phyloP scores from a whole-genome alignment of 1,284 basidiomycete genomes.

The Heterobasidion annosum region DNA sequence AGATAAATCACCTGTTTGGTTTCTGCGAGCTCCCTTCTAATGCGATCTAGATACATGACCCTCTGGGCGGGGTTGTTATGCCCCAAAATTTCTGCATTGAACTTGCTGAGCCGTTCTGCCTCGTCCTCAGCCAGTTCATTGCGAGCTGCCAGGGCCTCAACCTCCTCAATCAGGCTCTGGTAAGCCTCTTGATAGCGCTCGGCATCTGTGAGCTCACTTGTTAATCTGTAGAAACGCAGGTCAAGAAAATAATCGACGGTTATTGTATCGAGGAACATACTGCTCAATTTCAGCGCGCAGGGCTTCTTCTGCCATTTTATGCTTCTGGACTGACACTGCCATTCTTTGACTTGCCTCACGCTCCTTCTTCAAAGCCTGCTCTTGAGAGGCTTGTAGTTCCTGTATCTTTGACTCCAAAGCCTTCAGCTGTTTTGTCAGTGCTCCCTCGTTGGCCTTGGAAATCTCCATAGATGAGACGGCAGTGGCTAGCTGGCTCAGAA shows the following conservation, averaged over 20 bases:
- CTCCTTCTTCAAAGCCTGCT: conserved; percentile 35
- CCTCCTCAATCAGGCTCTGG: conserved; percentile 48
- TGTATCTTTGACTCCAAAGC: conserved; percentile 13
- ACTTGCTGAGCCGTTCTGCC: conserved; percentile 51
- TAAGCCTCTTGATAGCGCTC: conserved; percentile 64
- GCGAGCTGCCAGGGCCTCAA: conserved; percentile 51
- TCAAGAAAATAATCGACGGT: conserved; percentile 3
- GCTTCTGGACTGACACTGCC: conserved; percentile 38
- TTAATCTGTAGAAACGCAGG: conserved; percentile 31
- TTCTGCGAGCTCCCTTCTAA: conserved; percentile 60
- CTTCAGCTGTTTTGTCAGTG: conserved; percentile 17
- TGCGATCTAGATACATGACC: conserved; percentile 66
- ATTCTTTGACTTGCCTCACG: conserved; percentile 38
- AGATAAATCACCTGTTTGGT: conserved; percentile 46
- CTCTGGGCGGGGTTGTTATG: conserved; percentile 69
- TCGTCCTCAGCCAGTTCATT: conserved; percentile 71
- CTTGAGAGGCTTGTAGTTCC: conserved; percentile 15
- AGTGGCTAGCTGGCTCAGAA: conserved; percentile 17
- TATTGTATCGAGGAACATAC: conserved; percentile 27
- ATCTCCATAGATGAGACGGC: conserved; percentile 19
- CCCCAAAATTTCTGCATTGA: conserved; percentile 71
- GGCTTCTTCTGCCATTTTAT: conserved; percentile 51
- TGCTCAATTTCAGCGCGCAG: conserved; percentile 53
- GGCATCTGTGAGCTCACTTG: conserved; percentile 43
- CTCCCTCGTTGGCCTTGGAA: conserved; percentile 13